phyloP scores from a whole-genome alignment of 768 basidiomycete species.

The Boletus tylopilopsis region DNA sequence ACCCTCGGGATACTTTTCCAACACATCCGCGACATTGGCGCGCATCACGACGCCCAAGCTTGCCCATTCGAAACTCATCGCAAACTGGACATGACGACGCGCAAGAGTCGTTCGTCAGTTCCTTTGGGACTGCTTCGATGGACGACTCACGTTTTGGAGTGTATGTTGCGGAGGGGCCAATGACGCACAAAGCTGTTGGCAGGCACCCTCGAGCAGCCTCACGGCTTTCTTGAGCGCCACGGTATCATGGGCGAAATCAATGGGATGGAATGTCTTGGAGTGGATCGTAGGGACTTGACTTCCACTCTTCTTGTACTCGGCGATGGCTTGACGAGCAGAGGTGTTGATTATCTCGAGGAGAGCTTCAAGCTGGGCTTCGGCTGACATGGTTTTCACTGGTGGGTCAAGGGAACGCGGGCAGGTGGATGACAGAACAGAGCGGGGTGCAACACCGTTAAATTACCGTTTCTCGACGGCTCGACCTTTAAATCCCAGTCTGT shows the following conservation, averaged over 20 bases:
- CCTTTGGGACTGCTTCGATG: too few species aligned
- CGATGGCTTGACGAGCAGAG: constrained; percentile 24
- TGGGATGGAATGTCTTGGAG: constrained; percentile 20
- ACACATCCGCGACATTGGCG: constrained; percentile 26
- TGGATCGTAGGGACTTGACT: constrained; percentile 25
- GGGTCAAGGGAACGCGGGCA: too few species aligned
- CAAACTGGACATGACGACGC: constrained; percentile 5
- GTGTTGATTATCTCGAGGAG: constrained; percentile 31
- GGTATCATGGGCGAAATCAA: constrained; percentile 19
- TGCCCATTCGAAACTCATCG: constrained; percentile 24
- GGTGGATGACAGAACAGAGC: too few species aligned
- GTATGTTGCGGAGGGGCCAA: constrained; percentile 28
- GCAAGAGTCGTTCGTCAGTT: neutral
- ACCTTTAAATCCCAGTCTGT: too few species aligned
- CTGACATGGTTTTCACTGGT: constrained; percentile 19
- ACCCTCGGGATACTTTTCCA: constrained; percentile 26
- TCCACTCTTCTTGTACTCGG: constrained; percentile 23
- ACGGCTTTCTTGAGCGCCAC: constrained; percentile 25
- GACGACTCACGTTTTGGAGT: constrained; percentile 20
- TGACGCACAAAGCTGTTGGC: constrained; percentile 25
- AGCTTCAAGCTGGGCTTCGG: constrained; percentile 27
- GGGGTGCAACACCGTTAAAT: too few species aligned
- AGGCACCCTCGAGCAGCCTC: constrained; percentile 25
- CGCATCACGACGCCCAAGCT: constrained; percentile 24
- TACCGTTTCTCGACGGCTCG: too few species aligned